Evolutionary conservation across 1,139 yeast species (phyloP), one percentile per base, ranked within the genome.

Genomic region (Taphrina sp.): DNA sequence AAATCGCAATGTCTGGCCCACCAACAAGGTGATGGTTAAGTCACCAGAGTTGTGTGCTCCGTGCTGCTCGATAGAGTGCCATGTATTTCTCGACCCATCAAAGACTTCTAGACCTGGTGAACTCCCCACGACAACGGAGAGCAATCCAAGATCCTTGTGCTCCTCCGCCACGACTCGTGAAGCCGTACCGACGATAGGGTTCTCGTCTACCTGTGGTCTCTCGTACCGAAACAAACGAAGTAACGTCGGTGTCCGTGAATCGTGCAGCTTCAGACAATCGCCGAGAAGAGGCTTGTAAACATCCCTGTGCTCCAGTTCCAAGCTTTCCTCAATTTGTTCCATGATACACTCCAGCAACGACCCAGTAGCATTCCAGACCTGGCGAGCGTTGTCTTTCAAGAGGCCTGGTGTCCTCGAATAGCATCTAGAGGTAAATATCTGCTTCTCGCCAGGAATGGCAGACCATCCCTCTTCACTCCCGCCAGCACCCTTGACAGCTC

Each of bases 381-480:
- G 24, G 20, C 20, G 20, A 17, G 47, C 38, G 24, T n/a, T 10
- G 16, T 31, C 38, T 19, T 5, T 33, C 17, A 43, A 17, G 5
- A 31, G 16, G 4, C 14, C 17, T 3, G 47, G 47, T 20, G 47
- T 43, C 3, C 47, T 16, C 12, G 36, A 19, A 20, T 31, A 43
- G 12, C 37, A 17, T 12, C 28, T 17, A 20, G 38, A 43, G 3
- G 47, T 43, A n/a, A 43, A 43, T 17, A 43, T 43, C 20, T 43
- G 47, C 38, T 43, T 43, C 20, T 43, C 47, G 8, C 23, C 3
- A 20, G 47, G 47, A 4, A 43, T 31, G 7, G 20, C 19, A 14
- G 47, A 43, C 19, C 16, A 43, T 1, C 47, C 47, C 31, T 43
- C 47, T 22, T 43, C 47, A 19, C 47, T 43, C n/a, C 38, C 47